Evolutionary conservation across 2,329 filamentous ascomycete species (phyloP), one percentile per base, ranked within the genome.

Genomic region (Clonostachys solani): DNA sequence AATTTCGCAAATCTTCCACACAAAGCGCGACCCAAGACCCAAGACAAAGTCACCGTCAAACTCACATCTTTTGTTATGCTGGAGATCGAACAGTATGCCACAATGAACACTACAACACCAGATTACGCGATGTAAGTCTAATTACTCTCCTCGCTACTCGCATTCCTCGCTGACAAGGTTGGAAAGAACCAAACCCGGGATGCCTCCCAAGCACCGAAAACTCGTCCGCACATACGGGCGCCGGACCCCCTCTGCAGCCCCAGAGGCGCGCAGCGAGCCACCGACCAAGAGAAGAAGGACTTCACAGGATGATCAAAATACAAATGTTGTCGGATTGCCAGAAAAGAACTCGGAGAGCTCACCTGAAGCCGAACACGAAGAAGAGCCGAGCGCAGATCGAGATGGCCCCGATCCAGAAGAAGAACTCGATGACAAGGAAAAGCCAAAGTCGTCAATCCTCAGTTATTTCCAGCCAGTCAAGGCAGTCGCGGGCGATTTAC

Each of bases 181-280:
- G 60, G 5, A 61, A 17, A 68, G 66, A 60, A 62, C 61, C n/a
- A 62, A 63, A 45, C 55, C 50, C 7, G 54, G 56, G 46, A 53
- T 61, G 37, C 42, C 53, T 33, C 52, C 50, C 15, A 48, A 47
- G 9, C 46, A 57, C 17, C 59, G 58, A 47, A 58, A 58, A 36
- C 61, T 65, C 45, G 58, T 70, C 13, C 63, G 66, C 47, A 73
- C 70, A 12, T 73, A 73, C 40, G 66, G 69, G 40, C 68, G 65
- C 50, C 62, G 64, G 34, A 19, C 34, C 46, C 52, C 9, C 51
- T 53, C 7, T 35, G 12, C 60, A 13, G 55, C 54, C 9, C 47
- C 55, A 5, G 60, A 62, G 36, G 40, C 54, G 9, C 50, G 53
- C 35, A 50, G 42, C n/a, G 60, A 65, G 9, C 55, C 58, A 0